A percentile compares a stretch with the other conserved stretches of the same genome.
Conservation (phyloP, 371 early-diverging fungal species). For the Apophysomyces trapeziformis region DNA sequence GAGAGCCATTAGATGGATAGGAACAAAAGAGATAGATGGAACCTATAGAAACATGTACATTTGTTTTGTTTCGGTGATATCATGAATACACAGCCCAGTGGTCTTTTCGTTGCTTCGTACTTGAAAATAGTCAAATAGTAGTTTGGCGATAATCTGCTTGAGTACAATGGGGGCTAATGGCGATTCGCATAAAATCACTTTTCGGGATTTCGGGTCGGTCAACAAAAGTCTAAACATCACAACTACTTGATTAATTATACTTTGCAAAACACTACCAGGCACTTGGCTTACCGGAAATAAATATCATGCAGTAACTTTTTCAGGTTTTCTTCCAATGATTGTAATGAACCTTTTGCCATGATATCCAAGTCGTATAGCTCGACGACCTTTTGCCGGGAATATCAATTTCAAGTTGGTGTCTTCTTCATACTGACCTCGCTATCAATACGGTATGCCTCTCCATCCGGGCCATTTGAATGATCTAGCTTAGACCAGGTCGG, state of each 20-base stretch:
- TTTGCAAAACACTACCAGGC: no score
- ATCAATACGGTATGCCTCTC: constrained; percentile 50
- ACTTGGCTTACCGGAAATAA: constrained; percentile 42
- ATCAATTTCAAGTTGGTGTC: not conserved
- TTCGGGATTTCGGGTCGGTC: constrained; percentile 85
- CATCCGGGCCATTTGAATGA: constrained; percentile 35
- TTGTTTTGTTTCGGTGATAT: no score
- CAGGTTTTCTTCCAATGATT: constrained; percentile 43
- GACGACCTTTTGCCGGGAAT: constrained; percentile 23
- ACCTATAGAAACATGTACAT: constrained; percentile 40
- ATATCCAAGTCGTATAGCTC: constrained; percentile 61
- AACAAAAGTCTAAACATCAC: constrained; percentile 59
- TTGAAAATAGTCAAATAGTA: constrained; percentile 80
- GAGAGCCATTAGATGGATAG: constrained; percentile 74
- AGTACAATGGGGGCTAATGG: constrained; percentile 74
- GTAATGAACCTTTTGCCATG: constrained; percentile 43
- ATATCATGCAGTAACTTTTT: constrained; percentile 49
- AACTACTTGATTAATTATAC: no score
- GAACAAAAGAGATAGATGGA: constrained; percentile 84
- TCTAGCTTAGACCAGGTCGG: constrained; percentile 54
- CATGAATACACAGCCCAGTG: no score
- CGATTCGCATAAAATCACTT: constrained; percentile 87
- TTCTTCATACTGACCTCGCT: constrained; percentile 38
- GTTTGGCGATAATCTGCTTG: constrained; percentile 72
- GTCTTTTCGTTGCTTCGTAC: constrained; percentile 34